Conservation (phyloP, 805 yeast genomes). For the Barnettozyma botsteinii region DNA sequence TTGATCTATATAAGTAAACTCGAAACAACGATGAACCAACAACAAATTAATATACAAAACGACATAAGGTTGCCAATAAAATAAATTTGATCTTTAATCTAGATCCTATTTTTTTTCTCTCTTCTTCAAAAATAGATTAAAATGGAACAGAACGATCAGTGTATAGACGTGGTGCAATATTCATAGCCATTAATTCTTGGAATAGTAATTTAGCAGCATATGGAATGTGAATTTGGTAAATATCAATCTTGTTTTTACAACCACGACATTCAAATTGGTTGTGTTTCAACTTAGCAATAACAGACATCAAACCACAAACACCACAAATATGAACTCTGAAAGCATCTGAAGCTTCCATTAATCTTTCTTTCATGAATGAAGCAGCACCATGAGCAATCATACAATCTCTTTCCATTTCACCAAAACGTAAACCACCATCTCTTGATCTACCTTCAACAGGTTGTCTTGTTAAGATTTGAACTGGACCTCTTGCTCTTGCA, state of each 20-base stretch:
- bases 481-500: slow-evolving; percentile 99
- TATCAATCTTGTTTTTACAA: slow-evolving; percentile 96
- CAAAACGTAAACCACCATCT: slow-evolving; percentile 98
- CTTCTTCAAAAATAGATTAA: slow-evolving; percentile 6
- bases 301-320: slow-evolving; percentile 96
- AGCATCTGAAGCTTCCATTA: slow-evolving; percentile 99
- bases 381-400: slow-evolving; percentile 99
- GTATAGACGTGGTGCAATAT: slow-evolving; percentile 93
- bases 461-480: slow-evolving; percentile 94
- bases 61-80: too few relatives aligned
- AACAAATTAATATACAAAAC: slow-evolving; percentile 3
- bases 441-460: slow-evolving; percentile 99
- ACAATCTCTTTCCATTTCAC: slow-evolving; percentile 99
- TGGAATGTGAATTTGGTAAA: slow-evolving; percentile 95
- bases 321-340: slow-evolving; percentile 98
- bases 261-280: slow-evolving; percentile 98
- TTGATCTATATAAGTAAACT: not conserved
- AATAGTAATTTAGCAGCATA: slow-evolving; percentile 96
- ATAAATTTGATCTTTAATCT: too few relatives aligned
- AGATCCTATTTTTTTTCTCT: not conserved
- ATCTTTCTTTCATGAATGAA: slow-evolving; percentile 92
- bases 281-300: slow-evolving; percentile 94
- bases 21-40: not conserved
- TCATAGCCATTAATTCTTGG: slow-evolving; percentile 99
- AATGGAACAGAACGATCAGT: slow-evolving; percentile 77